These are phyloP conservation scores for Holtermannia corniformis DNA, from an alignment of 768 basidiomycete genomes.

Conservation along the genomic window DNA sequence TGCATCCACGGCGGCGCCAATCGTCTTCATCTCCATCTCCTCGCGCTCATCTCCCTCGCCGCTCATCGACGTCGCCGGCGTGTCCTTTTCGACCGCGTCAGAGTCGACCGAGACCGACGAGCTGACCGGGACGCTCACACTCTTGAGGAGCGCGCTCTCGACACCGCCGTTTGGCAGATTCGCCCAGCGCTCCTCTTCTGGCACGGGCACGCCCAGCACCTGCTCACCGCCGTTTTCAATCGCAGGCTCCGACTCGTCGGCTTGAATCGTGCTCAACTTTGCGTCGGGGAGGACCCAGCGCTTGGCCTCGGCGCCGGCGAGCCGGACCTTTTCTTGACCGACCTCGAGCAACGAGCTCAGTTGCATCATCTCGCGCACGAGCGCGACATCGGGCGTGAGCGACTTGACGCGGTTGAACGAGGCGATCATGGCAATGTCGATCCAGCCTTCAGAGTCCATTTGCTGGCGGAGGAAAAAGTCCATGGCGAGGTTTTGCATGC, in stretches of 20 bases:
- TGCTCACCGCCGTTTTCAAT: background rate
- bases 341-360: constrained; percentile 66
- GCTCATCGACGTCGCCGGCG: constrained; percentile 2
- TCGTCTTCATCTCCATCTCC: background rate
- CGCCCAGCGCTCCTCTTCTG: background rate
- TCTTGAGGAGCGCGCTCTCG: constrained; percentile 29
- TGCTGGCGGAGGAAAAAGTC: constrained; percentile 75
- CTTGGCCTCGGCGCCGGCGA: constrained; percentile 54
- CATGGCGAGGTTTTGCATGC: constrained; percentile 77
- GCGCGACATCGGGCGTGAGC: constrained; percentile 50
- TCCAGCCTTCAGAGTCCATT: constrained; percentile 89
- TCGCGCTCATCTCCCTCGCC: constrained; percentile 1
- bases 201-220: background rate
- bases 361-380: constrained; percentile 61
- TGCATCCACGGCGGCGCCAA: background rate
- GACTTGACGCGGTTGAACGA: constrained; percentile 76
- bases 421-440: constrained; percentile 66
- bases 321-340: constrained; percentile 54
- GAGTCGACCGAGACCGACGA: constrained; percentile 7
- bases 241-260: background rate
- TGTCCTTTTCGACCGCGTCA: constrained; percentile 6
- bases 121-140: constrained; percentile 4
- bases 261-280: constrained; percentile 23
- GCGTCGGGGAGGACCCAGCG: constrained; percentile 58
- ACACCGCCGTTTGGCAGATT: constrained; percentile 10